Evolutionary conservation across 345 rosid species (phyloP).

Genomic region (Populus nigra): DNA sequence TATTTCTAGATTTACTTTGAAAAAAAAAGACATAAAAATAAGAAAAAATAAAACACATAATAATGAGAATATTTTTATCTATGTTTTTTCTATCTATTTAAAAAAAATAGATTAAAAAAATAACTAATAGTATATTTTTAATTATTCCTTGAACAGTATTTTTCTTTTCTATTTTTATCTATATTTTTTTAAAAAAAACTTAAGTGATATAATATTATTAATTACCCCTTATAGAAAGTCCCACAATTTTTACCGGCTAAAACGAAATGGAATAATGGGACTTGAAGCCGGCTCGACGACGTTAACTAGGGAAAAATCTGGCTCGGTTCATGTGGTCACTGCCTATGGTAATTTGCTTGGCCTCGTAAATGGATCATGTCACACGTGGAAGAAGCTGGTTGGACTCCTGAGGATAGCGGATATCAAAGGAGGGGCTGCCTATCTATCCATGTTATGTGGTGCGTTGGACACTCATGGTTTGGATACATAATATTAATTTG

Average conservation of each 20-base stretch:
- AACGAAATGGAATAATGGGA: not conserved
- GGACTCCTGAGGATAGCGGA: slow-evolving; percentile 59
- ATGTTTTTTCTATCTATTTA: too few relatives aligned
- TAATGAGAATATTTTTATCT: too few relatives aligned
- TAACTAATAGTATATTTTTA: too few relatives aligned
- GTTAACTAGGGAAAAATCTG: not conserved
- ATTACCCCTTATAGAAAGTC: too few relatives aligned
- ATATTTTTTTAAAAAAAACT: too few relatives aligned
- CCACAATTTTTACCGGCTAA: not conserved
- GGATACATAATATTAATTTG: slow-evolving; percentile 5
- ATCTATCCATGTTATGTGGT: slow-evolving; percentile 16
- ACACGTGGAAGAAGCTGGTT: slow-evolving; percentile 61
- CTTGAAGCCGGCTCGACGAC: not conserved
- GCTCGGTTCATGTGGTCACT: not conserved
- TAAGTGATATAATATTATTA: too few relatives aligned
- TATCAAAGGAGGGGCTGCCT: slow-evolving; percentile 37
- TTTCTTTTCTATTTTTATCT: too few relatives aligned
- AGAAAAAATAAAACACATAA: too few relatives aligned
- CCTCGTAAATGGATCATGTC: slow-evolving; percentile 25
- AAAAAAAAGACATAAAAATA: too few relatives aligned
- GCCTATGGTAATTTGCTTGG: not conserved
- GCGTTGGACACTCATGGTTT: slow-evolving; percentile 3
- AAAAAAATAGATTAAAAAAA: too few relatives aligned
- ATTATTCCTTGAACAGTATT: too few relatives aligned
- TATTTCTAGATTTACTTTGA: too few relatives aligned